Evolutionary conservation across 495 filamentous ascomycete species (phyloP).

Genomic region (Xylaria longipes): DNA sequence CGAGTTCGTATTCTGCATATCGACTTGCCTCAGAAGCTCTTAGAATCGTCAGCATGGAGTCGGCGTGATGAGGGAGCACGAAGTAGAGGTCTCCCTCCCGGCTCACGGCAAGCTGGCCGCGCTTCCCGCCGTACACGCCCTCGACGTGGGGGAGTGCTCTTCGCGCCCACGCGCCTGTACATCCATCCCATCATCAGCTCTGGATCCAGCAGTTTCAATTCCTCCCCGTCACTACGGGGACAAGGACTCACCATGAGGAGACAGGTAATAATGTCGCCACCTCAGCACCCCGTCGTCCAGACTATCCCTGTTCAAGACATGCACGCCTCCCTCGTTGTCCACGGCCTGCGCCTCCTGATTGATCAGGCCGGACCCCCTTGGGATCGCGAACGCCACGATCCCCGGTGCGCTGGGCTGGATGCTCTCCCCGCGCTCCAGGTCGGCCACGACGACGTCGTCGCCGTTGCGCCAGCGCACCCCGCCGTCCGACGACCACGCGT

Average conservation of each 20-base stretch:
- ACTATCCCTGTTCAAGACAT: slow-evolving; percentile 53
- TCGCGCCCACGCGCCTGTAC: slow-evolving; percentile 41
- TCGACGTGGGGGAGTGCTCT: slow-evolving; percentile 36
- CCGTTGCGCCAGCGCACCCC: slow-evolving; percentile 50
- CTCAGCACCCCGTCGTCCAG: slow-evolving; percentile 35
- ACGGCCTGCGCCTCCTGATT: slow-evolving; percentile 59
- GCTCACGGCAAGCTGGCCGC: slow-evolving; percentile 45
- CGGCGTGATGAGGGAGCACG: slow-evolving; percentile 42
- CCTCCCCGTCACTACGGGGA: not conserved
- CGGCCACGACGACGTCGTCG: slow-evolving; percentile 38
- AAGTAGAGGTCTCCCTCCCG: slow-evolving; percentile 44
- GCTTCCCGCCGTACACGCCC: slow-evolving; percentile 39
- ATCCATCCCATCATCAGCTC: not conserved
- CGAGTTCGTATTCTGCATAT: slow-evolving; percentile 41
- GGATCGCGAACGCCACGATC: slow-evolving; percentile 48
- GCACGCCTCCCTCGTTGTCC: slow-evolving; percentile 50
- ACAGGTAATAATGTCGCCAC: slow-evolving; percentile 57
- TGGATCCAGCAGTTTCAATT: not conserved
- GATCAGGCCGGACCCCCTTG: slow-evolving; percentile 48
- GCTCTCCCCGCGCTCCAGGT: slow-evolving; percentile 40
- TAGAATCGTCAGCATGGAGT: slow-evolving; percentile 39
- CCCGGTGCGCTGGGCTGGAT: slow-evolving; percentile 45
- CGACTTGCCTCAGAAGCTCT: slow-evolving; percentile 35
- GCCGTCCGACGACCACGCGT: slow-evolving; percentile 52
- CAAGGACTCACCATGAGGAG: slow-evolving; percentile 40